phyloP scores from a whole-genome alignment of 2,329 filamentous ascomycete species.

The Metarhizium brunneum region DNA sequence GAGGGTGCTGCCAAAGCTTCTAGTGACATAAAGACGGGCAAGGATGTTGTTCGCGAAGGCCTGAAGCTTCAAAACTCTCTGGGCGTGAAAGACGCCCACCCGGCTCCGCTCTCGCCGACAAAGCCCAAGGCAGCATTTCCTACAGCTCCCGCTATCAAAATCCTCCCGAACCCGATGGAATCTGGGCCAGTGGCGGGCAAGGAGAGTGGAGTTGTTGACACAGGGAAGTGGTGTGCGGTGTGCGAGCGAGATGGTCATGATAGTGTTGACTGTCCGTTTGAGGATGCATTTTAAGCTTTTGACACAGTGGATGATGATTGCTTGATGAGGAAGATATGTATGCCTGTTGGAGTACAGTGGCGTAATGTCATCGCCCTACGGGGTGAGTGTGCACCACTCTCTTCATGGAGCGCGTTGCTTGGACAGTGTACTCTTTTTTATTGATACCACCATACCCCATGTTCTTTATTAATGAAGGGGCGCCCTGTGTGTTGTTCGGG shows the following conservation, averaged over 20 bases:
- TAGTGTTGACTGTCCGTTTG: slow-evolving; percentile 89
- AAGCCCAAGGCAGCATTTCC: slow-evolving; percentile 33
- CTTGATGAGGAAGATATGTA: slow-evolving; percentile 1
- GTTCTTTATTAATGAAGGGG: slow-evolving; percentile 12
- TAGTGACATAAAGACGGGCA: slow-evolving; percentile 21
- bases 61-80: slow-evolving; percentile 30
- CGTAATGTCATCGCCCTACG: slow-evolving; percentile 10
- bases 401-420: slow-evolving; percentile 16
- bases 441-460: slow-evolving; percentile 25
- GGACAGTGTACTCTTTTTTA: slow-evolving; percentile 16
- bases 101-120: slow-evolving; percentile 46
- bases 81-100: slow-evolving; percentile 33
- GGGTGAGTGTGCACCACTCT: slow-evolving; percentile 9
- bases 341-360: slow-evolving; percentile 8
- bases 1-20: slow-evolving; percentile 26
- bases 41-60: slow-evolving; percentile 26
- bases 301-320: neutral
- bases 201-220: slow-evolving; percentile 67
- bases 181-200: slow-evolving; percentile 66
- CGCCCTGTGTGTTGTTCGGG: slow-evolving; percentile 8
- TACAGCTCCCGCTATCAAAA: slow-evolving; percentile 32
- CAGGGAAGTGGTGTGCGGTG: slow-evolving; percentile 90
- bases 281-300: slow-evolving; percentile 56
- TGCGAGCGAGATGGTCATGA: slow-evolving; percentile 96
- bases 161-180: slow-evolving; percentile 53